A percentile compares a stretch with the other conserved stretches of the same genome.
These are phyloP conservation scores for Limnanthes douglasii DNA, from an alignment of 345 rosid genomes.

Conservation along the genomic window DNA sequence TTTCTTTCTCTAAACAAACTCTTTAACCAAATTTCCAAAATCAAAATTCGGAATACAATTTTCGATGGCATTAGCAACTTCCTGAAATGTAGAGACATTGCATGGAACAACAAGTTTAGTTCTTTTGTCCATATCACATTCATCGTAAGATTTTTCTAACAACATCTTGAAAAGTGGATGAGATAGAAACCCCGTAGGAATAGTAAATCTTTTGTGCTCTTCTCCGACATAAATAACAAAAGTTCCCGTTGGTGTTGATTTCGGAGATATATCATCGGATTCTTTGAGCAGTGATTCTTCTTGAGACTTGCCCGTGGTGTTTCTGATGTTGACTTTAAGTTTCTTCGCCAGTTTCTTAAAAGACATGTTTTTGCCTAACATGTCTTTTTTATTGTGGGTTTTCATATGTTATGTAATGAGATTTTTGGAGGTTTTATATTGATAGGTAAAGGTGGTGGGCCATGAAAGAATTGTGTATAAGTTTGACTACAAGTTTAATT, in stretches of 20 bases:
- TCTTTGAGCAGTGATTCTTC: slow-evolving; percentile 35
- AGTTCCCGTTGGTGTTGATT: slow-evolving; percentile 47
- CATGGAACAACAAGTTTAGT: slow-evolving; percentile 66
- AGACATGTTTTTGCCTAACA: slow-evolving; percentile 55
- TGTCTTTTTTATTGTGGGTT: slow-evolving; percentile 5
- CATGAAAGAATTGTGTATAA: too few species aligned
- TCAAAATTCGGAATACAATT: slow-evolving; percentile 57
- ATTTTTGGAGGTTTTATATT: too few species aligned
- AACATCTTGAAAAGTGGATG: slow-evolving; percentile 82
- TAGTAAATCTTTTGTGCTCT: slow-evolving; percentile 45
- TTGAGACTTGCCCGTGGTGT: slow-evolving; percentile 12
- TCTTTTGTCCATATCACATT: slow-evolving; percentile 40
- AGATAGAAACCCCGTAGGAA: slow-evolving; percentile 54
- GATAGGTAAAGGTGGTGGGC: too few species aligned
- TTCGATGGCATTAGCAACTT: slow-evolving; percentile 52
- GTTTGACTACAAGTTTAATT: too few species aligned
- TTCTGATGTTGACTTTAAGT: slow-evolving; percentile 27
- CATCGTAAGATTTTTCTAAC: slow-evolving; percentile 60
- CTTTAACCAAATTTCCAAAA: slow-evolving; percentile 55
- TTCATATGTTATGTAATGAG: not conserved
- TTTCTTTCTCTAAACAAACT: slow-evolving; percentile 59
- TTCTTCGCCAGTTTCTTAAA: slow-evolving; percentile 77
- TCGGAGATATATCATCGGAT: slow-evolving; percentile 8
- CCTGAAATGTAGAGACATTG: slow-evolving; percentile 49
- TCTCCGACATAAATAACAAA: slow-evolving; percentile 79